Evolutionary conservation across 106 monocot species (phyloP).

Genomic region (Iris macrosiphon): DNA sequence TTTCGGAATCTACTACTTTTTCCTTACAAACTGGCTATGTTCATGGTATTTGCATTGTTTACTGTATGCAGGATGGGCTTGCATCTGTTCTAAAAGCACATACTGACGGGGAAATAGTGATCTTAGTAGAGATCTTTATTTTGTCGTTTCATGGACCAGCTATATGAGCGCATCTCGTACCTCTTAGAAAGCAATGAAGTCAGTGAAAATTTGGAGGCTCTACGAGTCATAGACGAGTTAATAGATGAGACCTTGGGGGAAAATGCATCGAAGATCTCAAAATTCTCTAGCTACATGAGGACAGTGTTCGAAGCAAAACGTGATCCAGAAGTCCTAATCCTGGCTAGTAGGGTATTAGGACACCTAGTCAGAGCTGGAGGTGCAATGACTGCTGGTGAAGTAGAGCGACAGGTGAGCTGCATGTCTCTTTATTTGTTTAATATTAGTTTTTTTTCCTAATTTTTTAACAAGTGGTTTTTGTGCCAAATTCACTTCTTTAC

Average conservation of each 20-base stretch:
- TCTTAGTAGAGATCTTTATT: constrained; percentile 57
- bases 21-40: no score
- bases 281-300: constrained; percentile 74
- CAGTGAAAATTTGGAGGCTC: constrained; percentile 73
- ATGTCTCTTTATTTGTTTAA: constrained; percentile 4
- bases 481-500: no score
- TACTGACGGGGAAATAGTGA: constrained; percentile 57
- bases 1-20: no score
- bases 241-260: constrained; percentile 80
- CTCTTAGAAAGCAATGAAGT: constrained; percentile 77
- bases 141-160: constrained; percentile 79
- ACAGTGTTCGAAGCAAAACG: constrained; percentile 84
- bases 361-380: constrained; percentile 80
- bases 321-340: constrained; percentile 69
- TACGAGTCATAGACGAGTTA: constrained; percentile 86
- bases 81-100: constrained; percentile 33
- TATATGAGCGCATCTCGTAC: constrained; percentile 66
- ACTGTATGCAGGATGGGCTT: constrained; percentile 38
- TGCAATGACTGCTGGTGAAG: constrained; percentile 83
- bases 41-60: no score
- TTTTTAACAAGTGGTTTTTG: no score
- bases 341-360: constrained; percentile 63
- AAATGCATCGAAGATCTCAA: constrained; percentile 89
- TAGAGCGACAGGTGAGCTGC: constrained; percentile 71
- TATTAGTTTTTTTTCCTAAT: not conserved